A percentile compares a stretch with the other conserved stretches of the same genome.
Conservation (phyloP, 495 filamentous ascomycete species). For the Aspergillus diversus region DNA sequence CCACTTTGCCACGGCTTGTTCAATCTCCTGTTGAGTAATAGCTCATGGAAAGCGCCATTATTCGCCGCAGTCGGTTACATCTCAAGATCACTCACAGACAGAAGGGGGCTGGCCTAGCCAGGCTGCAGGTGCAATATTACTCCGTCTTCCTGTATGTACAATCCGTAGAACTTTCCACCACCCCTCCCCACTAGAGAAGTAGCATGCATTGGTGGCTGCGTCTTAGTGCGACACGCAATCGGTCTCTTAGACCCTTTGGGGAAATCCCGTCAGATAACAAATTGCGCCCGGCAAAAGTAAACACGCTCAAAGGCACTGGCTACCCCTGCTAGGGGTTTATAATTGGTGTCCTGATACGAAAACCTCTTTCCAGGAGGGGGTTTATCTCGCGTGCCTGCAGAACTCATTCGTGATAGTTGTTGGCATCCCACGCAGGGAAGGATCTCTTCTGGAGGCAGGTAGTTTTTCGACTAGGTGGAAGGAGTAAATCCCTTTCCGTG, state of each 20-base stretch:
- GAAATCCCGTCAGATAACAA: neutral
- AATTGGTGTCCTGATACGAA: neutral
- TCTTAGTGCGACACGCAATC: neutral
- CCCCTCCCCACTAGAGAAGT: neutral
- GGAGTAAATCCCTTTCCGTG: neutral
- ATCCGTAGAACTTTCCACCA: neutral
- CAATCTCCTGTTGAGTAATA: neutral
- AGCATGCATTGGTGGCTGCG: neutral
- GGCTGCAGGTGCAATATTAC: neutral
- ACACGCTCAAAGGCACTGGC: neutral
- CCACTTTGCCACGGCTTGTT: slow-evolving; percentile 8
- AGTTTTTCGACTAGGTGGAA: too few species aligned
- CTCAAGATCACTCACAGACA: neutral
- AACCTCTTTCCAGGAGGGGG: neutral
- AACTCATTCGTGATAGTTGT: neutral
- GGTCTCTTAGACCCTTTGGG: neutral
- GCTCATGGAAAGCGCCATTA: neutral
- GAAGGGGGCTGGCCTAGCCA: neutral
- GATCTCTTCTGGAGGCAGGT: neutral
- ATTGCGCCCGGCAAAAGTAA: too few species aligned
- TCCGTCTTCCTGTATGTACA: neutral
- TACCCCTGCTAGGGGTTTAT: neutral
- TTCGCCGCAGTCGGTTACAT: neutral
- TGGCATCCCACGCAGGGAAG: neutral
- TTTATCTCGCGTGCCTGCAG: neutral